phyloP scores from a whole-genome alignment of 805 yeast genomes.

The Kazachstania psychrophila region DNA sequence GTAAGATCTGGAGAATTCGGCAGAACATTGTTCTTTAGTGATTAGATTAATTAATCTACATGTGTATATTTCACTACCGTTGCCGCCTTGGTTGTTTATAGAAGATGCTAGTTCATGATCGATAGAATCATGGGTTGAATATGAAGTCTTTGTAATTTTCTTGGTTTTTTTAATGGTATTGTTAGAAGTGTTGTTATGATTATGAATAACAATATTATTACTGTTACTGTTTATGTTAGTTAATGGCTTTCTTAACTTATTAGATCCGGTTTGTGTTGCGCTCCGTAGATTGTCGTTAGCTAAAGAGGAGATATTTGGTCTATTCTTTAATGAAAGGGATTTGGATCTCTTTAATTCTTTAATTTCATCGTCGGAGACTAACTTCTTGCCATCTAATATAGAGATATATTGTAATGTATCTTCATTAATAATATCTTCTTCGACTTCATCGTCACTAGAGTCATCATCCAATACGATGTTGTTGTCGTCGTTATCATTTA shows the following conservation, averaged over 20 bases:
- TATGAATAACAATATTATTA: background rate
- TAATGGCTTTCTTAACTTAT: constrained; percentile 6
- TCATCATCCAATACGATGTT: background rate
- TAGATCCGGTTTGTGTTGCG: too few species aligned
- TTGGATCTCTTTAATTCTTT: constrained; percentile 8
- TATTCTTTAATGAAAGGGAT: constrained; percentile 7
- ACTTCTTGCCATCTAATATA: constrained; percentile 4
- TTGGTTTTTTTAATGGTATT: background rate
- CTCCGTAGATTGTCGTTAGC: background rate
- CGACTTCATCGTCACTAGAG: constrained; percentile 7
- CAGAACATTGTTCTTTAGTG: constrained; percentile 26
- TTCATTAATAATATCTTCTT: constrained; percentile 9
- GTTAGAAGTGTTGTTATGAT: background rate
- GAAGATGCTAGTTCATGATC: background rate
- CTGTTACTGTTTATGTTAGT: constrained; percentile 6
- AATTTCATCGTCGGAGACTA: constrained; percentile 9
- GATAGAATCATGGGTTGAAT: background rate
- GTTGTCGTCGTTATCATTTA: background rate
- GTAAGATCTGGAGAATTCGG: constrained; percentile 80
- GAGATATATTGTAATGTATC: constrained; percentile 18
- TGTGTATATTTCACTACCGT: constrained; percentile 8
- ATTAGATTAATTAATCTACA: constrained; percentile 18
- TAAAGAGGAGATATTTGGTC: constrained; percentile 4
- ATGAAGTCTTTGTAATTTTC: background rate
- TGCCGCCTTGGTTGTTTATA: background rate